phyloP scores from a whole-genome alignment of 768 basidiomycete genomes.

The Kwoniella mangroviensis region DNA sequence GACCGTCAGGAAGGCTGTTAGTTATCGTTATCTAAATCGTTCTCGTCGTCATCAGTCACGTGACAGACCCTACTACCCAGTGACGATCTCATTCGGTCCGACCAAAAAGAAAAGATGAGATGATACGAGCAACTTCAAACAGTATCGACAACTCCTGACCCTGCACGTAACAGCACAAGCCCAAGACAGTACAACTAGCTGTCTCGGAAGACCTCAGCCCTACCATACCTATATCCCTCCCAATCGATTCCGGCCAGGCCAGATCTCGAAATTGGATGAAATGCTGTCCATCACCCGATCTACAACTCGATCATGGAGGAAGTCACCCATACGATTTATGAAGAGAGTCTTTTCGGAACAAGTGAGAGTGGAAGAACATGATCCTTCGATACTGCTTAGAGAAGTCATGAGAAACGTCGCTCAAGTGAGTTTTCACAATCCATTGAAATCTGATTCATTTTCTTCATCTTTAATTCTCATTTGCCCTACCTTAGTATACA shows the following conservation, averaged over 20 bases:
- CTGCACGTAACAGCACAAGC: too few species aligned
- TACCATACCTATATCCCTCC: too few species aligned
- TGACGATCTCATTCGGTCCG: not conserved
- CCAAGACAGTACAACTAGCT: too few species aligned
- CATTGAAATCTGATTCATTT: too few species aligned
- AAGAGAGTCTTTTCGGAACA: not conserved
- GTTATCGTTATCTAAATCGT: not conserved
- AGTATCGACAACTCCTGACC: too few species aligned
- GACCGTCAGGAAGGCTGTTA: too few species aligned
- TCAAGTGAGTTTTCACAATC: slow-evolving; percentile 40
- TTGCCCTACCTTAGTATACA: too few species aligned
- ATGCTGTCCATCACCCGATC: not conserved
- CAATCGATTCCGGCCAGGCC: too few species aligned
- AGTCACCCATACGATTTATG: slow-evolving; percentile 1
- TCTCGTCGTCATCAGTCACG: not conserved
- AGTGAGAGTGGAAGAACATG: not conserved
- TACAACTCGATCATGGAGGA: not conserved
- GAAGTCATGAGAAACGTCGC: slow-evolving; percentile 60
- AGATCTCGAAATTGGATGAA: too few species aligned
- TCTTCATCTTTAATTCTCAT: too few species aligned
- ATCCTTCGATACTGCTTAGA: slow-evolving; percentile 46
- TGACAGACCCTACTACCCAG: not conserved
- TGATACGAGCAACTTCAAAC: not conserved
- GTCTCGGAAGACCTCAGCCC: too few species aligned
- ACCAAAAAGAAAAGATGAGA: not conserved